Evolutionary conservation across 352 stramenopile genomes (phyloP).

Genomic region (Phytopythium litorale): DNA sequence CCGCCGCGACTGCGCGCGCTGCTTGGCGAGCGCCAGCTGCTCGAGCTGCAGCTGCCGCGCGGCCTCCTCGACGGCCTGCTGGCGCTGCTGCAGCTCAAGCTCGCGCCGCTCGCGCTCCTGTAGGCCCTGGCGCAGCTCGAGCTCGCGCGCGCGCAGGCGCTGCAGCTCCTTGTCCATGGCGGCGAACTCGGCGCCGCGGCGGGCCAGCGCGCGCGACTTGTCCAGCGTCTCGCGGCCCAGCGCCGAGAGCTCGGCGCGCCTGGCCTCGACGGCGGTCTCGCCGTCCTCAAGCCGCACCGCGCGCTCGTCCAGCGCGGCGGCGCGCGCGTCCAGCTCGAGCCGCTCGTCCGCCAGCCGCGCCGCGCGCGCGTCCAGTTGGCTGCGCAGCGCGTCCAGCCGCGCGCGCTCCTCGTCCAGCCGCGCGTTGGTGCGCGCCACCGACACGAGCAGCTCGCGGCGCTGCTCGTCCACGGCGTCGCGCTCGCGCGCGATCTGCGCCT

Average conservation of each 20-base stretch:
- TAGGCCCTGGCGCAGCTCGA: slow-evolving; percentile 25
- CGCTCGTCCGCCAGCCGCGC: slow-evolving; percentile 63
- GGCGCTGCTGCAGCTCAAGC: slow-evolving; percentile 36
- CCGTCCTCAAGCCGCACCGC: slow-evolving; percentile 40
- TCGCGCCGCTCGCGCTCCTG: slow-evolving; percentile 28
- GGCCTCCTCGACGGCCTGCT: slow-evolving; percentile 45
- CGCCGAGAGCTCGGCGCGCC: slow-evolving; percentile 46
- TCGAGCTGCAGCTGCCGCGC: slow-evolving; percentile 62
- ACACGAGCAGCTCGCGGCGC: slow-evolving; percentile 56
- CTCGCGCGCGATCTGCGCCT: slow-evolving; percentile 58
- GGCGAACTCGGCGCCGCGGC: slow-evolving; percentile 29
- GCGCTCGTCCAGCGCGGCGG: slow-evolving; percentile 48
- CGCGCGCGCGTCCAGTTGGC: slow-evolving; percentile 48
- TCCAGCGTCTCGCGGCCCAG: slow-evolving; percentile 66
- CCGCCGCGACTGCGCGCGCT: slow-evolving; percentile 72
- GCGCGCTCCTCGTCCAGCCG: slow-evolving; percentile 69
- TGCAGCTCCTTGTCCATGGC: slow-evolving; percentile 37
- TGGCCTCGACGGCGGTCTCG: slow-evolving; percentile 38
- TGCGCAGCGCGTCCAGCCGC: slow-evolving; percentile 51
- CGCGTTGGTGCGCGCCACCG: slow-evolving; percentile 40
- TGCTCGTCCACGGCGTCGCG: slow-evolving; percentile 71
- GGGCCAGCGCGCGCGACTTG: slow-evolving; percentile 41
- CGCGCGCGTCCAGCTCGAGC: slow-evolving; percentile 41
- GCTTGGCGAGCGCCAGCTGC: slow-evolving; percentile 59
- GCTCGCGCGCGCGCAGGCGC: slow-evolving; percentile 33